Evolutionary conservation across 495 filamentous ascomycete genomes (phyloP), one percentile per base, ranked within the genome.

Genomic region (Penicillium antarcticum): DNA sequence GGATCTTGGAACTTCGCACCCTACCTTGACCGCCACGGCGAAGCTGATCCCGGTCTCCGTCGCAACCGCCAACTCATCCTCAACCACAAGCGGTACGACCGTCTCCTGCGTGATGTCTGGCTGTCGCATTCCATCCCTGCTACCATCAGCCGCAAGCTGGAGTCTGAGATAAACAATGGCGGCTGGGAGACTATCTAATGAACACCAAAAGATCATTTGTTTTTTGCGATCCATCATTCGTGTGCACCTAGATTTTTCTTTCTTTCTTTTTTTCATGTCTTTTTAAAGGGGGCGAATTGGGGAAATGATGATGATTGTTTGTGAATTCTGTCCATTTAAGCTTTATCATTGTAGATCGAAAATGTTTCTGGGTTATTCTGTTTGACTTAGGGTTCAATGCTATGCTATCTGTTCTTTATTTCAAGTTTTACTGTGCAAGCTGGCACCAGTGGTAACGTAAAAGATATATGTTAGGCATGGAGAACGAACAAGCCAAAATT

Each of bases 11-110:
- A 84, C 58, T 79, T 82, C 34, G 92, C 94, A 6, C 94, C 94
- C 10, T 98, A 97, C 68, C 85, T 97, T 42, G 95, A 97, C 73
- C 86, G 85, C 62, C 92, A 96, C 69, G 95, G 94, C 52, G 94
- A 98, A 74, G 86, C 87, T 1, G 94, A 98, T 72, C 80, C 86
- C 14, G 89, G 89, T 16, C 76, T 98, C 13, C 80, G 91, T 55
- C 87, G 87, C 26, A 80, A 78, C 42, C 85, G 92, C 34, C 94
- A 95, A 70, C 74, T 97, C 24, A 96, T 91, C 62, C 75, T 98
- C 48, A 95, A 92, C 58, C 92, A 95, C 69, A 90, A 87, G 60
- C 82, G 94, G 32, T 98, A 97, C 69, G 94, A 98, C 66, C 80
- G 84, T 39, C 80, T 97, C 55, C 73, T 96, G 33, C 78, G 94